phyloP scores from a whole-genome alignment of 1,284 basidiomycete genomes.

The Microbotryomycetes sp. region DNA sequence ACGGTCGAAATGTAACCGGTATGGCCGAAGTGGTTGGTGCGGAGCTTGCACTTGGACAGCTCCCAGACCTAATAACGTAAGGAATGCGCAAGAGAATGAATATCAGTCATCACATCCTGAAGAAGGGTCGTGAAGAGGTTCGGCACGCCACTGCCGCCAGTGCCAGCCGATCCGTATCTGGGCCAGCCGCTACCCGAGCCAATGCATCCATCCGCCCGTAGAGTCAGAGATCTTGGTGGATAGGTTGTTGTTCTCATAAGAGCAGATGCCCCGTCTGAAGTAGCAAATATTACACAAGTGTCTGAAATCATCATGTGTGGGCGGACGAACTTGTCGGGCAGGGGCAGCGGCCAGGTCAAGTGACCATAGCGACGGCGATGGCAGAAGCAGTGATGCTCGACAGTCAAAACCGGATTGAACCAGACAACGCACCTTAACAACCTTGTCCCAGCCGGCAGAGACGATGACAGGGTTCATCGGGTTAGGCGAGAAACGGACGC shows the following conservation, averaged over 20 bases:
- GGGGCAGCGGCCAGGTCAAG: no score
- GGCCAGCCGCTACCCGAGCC: no score
- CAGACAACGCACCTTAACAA: slow-evolving; percentile 78
- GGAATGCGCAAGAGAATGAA: background rate
- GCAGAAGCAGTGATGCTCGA: slow-evolving; percentile 27
- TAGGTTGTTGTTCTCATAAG: slow-evolving; percentile 58
- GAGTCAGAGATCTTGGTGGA: slow-evolving; percentile 74
- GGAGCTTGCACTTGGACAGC: slow-evolving; percentile 98
- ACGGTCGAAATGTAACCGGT: slow-evolving; percentile 99
- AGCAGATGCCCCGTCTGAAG: slow-evolving; percentile 59
- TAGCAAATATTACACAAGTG: slow-evolving; percentile 62
- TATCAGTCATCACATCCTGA: background rate
- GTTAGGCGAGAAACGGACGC: slow-evolving; percentile 99
- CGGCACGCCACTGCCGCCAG: slow-evolving; percentile 1
- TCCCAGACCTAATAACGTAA: slow-evolving; percentile 82
- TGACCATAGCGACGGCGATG: background rate
- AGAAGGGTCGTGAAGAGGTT: background rate
- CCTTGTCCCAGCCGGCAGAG: slow-evolving; percentile 99
- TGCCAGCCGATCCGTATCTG: no score
- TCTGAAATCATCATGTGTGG: slow-evolving; percentile 47
- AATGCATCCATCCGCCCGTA: no score
- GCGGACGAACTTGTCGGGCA: background rate
- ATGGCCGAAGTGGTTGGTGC: slow-evolving; percentile 99
- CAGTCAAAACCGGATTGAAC: slow-evolving; percentile 6
- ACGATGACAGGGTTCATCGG: slow-evolving; percentile 97